These are phyloP conservation scores for Paragyromitra xinjiangensis DNA, from an alignment of 495 filamentous ascomycete species.

Conservation along the genomic window DNA sequence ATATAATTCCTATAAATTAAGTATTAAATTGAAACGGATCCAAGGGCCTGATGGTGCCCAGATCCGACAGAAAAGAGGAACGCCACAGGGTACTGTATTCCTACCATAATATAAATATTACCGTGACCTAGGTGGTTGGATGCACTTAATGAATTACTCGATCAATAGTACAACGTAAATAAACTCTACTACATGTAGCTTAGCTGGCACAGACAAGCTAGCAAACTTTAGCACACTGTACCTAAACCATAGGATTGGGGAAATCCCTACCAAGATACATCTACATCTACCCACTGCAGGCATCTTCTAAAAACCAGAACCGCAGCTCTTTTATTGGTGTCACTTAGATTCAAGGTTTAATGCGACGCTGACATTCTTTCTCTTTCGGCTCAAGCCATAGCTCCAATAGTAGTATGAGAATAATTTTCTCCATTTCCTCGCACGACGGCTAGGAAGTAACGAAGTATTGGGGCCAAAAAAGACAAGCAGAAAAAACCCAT, in stretches of 20 bases:
- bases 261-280: too few relatives aligned
- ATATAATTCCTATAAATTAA: neutral
- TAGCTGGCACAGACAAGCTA: too few relatives aligned
- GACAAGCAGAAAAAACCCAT: neutral
- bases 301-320: neutral
- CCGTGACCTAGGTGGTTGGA: too few relatives aligned
- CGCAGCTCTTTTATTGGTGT: neutral
- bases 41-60: neutral
- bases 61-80: neutral
- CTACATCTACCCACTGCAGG: neutral
- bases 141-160: too few relatives aligned
- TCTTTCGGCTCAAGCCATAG: neutral
- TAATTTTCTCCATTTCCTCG: neutral
- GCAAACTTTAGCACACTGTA: too few relatives aligned
- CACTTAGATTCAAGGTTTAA: neutral
- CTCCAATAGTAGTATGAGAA: neutral
- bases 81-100: neutral
- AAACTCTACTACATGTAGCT: neutral
- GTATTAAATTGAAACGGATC: too few relatives aligned
- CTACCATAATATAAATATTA: neutral
- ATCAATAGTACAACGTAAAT: neutral
- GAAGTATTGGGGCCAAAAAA: neutral
- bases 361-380: neutral
- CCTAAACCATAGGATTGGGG: too few relatives aligned
- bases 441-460: neutral